Evolutionary conservation across 148 eudicot species (phyloP), one percentile per base, ranked within the genome.

Genomic region (Fagopyrum homotropicum): DNA sequence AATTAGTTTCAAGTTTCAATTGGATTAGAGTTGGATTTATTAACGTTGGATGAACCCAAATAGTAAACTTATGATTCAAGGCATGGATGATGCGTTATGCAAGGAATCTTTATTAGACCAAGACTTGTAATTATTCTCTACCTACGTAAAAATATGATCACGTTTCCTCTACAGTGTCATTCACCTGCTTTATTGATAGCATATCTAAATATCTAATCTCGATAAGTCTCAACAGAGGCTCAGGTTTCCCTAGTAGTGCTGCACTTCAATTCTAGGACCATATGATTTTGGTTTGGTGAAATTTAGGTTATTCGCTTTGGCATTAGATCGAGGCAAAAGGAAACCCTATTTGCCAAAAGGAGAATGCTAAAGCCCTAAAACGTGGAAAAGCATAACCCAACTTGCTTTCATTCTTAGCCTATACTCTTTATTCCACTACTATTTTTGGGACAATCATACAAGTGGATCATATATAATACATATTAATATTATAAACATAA

Each of bases 321-420:
- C 11, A 43, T 43, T 66, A 35, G 52, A 49, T 49, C 12, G 12
- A 49, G 47, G 46, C 71, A 43, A 66, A 66, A 66, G 45, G 17
- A 40, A 8, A 66, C 35, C 17, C 71, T 66, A 66, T 46, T 66
- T 66, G 71, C 71, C 30, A 15, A 66, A 22, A 72, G 35, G 63
- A 66, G 71, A 48, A 22, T 47, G 49, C 17, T 3, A 75, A 81
- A 77, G 80, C 83, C 83, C 54, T 78, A 69, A 77, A 81, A 81
- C 35, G 35, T 75, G 84, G 79, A 40, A 75, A 75, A 66, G 71
- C 71, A 66, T 3, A 43, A 57, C 63, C 30, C 76, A 63, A 74
- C 52, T 7, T 30, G 26, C 16, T 46, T 47, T 45, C 59, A 26
- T 79, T 69, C 11, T 75, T 77, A 14, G 5, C 35, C n/a, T 63